Evolutionary conservation across 192 early-diverging fungal species (phyloP).

Genomic region (Rhizoclosmatium sp.): DNA sequence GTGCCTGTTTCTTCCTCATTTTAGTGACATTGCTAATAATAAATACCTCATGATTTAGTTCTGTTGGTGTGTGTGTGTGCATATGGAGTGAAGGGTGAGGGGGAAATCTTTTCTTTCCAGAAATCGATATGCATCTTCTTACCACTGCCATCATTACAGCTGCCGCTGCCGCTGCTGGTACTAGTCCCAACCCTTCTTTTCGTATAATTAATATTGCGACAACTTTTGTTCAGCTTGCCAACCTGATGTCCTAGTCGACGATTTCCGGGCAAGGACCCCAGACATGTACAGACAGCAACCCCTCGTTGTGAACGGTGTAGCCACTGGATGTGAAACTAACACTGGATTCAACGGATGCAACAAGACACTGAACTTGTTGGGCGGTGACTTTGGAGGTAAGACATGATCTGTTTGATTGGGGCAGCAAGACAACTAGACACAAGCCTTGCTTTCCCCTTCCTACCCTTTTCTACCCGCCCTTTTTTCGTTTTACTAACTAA

Average conservation of each 20-base stretch:
- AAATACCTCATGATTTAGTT: too few relatives aligned
- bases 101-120: too few relatives aligned
- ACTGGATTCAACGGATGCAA: constrained; percentile 25
- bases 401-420: background rate
- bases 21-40: too few relatives aligned
- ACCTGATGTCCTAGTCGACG: constrained; percentile 33
- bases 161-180: too few relatives aligned
- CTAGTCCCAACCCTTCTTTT: too few relatives aligned
- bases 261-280: constrained; percentile 18
- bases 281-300: constrained; percentile 25
- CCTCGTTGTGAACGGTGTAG: background rate
- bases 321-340: background rate
- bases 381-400: constrained; percentile 25
- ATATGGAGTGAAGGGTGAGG: too few relatives aligned
- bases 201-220: too few relatives aligned
- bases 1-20: too few relatives aligned
- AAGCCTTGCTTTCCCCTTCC: too few relatives aligned
- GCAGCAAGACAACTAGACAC: background rate
- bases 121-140: too few relatives aligned
- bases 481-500: background rate
- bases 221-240: constrained; percentile 8
- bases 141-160: too few relatives aligned
- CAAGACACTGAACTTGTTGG: constrained; percentile 26
- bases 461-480: background rate
- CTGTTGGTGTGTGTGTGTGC: too few relatives aligned